phyloP scores from a whole-genome alignment of 176 grass and related monocot species.

The Eragrostis nindensis region DNA sequence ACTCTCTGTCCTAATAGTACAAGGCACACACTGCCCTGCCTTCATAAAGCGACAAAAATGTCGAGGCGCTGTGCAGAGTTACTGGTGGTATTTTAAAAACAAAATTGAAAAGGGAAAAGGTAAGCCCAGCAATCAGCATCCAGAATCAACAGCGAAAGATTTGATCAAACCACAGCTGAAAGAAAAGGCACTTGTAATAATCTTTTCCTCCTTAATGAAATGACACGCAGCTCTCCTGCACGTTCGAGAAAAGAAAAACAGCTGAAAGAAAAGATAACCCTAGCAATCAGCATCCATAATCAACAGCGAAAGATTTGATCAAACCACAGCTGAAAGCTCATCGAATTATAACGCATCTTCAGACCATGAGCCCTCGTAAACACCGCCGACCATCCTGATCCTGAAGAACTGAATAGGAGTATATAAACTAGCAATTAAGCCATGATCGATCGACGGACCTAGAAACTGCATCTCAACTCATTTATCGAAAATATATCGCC shows the following conservation, averaged over 20 bases:
- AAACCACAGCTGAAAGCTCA: background rate
- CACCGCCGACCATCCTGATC: background rate
- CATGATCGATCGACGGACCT: background rate
- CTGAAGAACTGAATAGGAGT: background rate
- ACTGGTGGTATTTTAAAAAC: too few species aligned
- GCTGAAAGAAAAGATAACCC: too few species aligned
- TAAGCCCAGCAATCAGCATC: background rate
- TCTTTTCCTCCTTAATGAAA: too few species aligned
- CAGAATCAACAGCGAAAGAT: background rate
- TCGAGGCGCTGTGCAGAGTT: too few species aligned
- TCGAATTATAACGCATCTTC: background rate
- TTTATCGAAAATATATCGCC: background rate
- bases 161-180: background rate
- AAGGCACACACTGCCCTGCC: background rate
- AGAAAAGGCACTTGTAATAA: too few species aligned
- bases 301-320: background rate
- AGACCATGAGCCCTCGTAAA: background rate
- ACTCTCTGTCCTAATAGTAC: background rate
- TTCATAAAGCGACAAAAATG: slow-evolving; percentile 4
- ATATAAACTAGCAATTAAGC: too few species aligned
- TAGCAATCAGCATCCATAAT: background rate
- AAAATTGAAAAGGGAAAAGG: too few species aligned
- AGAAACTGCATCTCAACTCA: background rate
- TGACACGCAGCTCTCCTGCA: too few species aligned
- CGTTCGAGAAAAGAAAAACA: too few species aligned